phyloP scores from a whole-genome alignment of 352 stramenopile species.

The Phytophthora tubulina region DNA sequence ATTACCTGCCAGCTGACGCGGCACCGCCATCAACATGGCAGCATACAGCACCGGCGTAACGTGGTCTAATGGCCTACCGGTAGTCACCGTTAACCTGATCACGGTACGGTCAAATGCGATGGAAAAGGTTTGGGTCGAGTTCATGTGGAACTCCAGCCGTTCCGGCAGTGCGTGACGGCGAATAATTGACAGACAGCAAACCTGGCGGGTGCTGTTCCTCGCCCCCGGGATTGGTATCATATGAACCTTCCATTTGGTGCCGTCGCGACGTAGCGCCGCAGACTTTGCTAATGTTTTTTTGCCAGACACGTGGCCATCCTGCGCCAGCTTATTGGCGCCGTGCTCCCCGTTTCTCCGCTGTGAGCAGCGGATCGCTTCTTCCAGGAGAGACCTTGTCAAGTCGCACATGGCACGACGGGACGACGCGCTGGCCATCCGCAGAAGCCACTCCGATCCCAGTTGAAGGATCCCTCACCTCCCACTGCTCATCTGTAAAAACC shows the following conservation, averaged over 20 bases:
- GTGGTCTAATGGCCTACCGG: not conserved
- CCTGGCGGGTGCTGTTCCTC: conserved; percentile 14
- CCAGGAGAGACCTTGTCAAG: conserved; percentile 5
- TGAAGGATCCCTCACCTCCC: conserved; percentile 28
- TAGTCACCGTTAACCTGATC: not conserved
- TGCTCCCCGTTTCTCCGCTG: conserved; percentile 34
- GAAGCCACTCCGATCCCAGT: conserved; percentile 31
- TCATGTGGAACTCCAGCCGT: not conserved
- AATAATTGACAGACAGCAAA: conserved; percentile 16
- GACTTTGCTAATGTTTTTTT: conserved; percentile 3
- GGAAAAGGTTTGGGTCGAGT: too few relatives aligned
- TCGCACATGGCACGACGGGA: conserved; percentile 19
- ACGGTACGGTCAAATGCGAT: too few relatives aligned
- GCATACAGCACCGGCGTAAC: not conserved
- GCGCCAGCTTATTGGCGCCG: conserved; percentile 23
- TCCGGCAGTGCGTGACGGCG: not conserved
- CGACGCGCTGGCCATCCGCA: conserved; percentile 10
- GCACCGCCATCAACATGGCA: conserved; percentile 17
- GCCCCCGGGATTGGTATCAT: not conserved
- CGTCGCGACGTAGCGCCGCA: conserved; percentile 29
- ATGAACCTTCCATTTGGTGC: conserved; percentile 31
- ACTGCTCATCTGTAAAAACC: conserved; percentile 33
- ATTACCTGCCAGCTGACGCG: conserved; percentile 14
- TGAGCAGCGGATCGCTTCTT: conserved; percentile 23
- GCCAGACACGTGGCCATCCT: conserved; percentile 19